Evolutionary conservation across 345 rosid genomes (phyloP).

Genomic region (Conringia planisiliqua): DNA sequence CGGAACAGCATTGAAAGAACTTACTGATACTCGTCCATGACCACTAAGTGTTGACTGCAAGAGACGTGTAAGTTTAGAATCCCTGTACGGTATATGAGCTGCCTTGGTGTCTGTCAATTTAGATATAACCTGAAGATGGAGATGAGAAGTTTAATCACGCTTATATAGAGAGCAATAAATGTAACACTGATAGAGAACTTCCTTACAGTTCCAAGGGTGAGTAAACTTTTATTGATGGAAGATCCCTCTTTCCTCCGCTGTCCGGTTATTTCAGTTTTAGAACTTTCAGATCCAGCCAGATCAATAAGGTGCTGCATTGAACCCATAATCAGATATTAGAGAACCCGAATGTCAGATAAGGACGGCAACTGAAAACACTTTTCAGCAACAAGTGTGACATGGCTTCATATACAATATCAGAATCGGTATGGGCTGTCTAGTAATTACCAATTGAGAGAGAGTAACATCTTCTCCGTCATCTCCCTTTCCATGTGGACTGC

Average conservation of each 20-base stretch:
- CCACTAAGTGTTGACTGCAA: constrained; percentile 96
- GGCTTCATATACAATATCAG: constrained; percentile 15
- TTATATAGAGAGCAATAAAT: background rate
- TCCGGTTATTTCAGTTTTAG: constrained; percentile 97
- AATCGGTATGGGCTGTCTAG: constrained; percentile 19
- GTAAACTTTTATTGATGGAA: constrained; percentile 97
- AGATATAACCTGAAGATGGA: constrained; percentile 75
- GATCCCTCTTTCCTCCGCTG: constrained; percentile 97
- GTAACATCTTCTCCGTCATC: constrained; percentile 83
- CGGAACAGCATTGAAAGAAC: constrained; percentile 18
- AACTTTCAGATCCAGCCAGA: constrained; percentile 99
- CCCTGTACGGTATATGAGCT: constrained; percentile 98
- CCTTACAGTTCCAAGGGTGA: constrained; percentile 98
- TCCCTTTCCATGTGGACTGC: constrained; percentile 89
- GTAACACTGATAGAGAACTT: constrained; percentile 16
- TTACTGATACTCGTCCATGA: constrained; percentile 98
- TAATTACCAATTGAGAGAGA: constrained; percentile 90
- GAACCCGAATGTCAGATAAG: constrained; percentile 15
- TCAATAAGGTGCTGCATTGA: constrained; percentile 86
- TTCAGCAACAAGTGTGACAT: constrained; percentile 17
- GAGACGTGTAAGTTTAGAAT: constrained; percentile 98
- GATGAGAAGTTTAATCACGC: constrained; percentile 17
- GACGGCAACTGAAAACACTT: background rate
- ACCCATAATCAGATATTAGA: constrained; percentile 12
- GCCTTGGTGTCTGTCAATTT: constrained; percentile 96